Base-by-base conservation (phyloP, 495 filamentous ascomycete species). In the Lasiosphaeria ovina region DNA sequence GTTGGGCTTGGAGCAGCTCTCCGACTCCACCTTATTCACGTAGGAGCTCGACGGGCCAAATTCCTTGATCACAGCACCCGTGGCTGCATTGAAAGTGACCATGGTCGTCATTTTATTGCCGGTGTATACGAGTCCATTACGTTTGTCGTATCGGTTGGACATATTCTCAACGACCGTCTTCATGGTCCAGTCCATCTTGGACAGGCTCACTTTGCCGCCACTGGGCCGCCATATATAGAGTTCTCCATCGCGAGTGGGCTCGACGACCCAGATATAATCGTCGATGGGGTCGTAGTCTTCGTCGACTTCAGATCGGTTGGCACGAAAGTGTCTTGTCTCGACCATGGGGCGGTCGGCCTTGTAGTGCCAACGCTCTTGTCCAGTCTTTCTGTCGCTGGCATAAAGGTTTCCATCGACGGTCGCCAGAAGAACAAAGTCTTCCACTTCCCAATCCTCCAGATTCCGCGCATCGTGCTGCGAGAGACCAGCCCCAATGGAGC, bases 371-470 rank as follows among this genome's bases (percentile, higher is more conserved):
- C 83, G 88, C 59, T 85, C 80, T 50, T 87, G 76, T 54, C 94
- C 94, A 59, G 86, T 93, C 71, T 89, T 90, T 65, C 94, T 83
- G 78, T 97, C 92, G 77, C 87, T 85, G 69, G 95, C 94, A 81
- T 96, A 89, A 73, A 98, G 85, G 62, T 89, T 89, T 79, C 94
- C 94, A 80, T 98, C 91, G 81, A 98, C 89, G 83, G 95, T 98
- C 89, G 95, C 92, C 88, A 98, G 79, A 80, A 98, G 89, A 74
- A 98, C 89, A 86, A 97, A 95, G 79, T 98, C 93, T 89, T 98
- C 93, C 77, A 97, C 92, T 85, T 97, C 91, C 93, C 92, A 98
- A 72, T 97, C 94, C 84, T 95, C 88, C 83, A 98, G 76, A 76
- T 87, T 93, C 85, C 92, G 92, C 91, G 92, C 92, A 85, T 84